A percentile compares a stretch with the other conserved stretches of the same genome.
phyloP scores from a whole-genome alignment of 192 early-diverging fungal species.

The Gaertneriomyces sp. region DNA sequence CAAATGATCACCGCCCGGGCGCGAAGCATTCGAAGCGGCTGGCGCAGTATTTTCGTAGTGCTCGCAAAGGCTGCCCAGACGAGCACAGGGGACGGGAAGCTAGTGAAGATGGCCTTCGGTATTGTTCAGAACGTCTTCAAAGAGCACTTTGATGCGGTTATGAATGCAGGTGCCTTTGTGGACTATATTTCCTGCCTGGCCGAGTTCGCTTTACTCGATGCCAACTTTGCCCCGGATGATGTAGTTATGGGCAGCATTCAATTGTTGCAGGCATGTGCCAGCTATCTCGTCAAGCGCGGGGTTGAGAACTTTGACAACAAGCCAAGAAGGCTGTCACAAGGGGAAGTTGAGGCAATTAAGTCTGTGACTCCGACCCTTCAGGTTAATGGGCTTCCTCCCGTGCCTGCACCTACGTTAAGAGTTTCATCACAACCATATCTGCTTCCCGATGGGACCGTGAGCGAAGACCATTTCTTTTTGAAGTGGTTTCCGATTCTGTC shows the following conservation, averaged over 20 bases:
- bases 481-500: constrained; percentile 60
- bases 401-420: constrained; percentile 4
- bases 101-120: constrained; percentile 74
- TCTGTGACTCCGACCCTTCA: background rate
- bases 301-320: constrained; percentile 2
- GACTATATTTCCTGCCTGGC: constrained; percentile 49
- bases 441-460: constrained; percentile 35
- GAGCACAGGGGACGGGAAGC: constrained; percentile 57
- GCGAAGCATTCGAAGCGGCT: constrained; percentile 74
- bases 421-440: constrained; percentile 39
- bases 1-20: constrained; percentile 73
- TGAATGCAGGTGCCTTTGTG: constrained; percentile 51
- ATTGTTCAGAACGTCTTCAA: constrained; percentile 58
- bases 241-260: constrained; percentile 46
- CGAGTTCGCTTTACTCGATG: constrained; percentile 46
- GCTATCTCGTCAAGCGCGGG: constrained; percentile 35
- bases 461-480: constrained; percentile 55
- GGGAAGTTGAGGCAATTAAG: background rate
- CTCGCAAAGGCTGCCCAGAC: constrained; percentile 67
- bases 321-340: background rate
- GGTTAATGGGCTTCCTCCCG: background rate
- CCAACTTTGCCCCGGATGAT: constrained; percentile 39
- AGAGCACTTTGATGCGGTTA: constrained; percentile 63
- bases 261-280: constrained; percentile 44
- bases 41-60: constrained; percentile 54